phyloP scores from a whole-genome alignment of 371 early-diverging fungal species.

The Mortierella sp. region DNA sequence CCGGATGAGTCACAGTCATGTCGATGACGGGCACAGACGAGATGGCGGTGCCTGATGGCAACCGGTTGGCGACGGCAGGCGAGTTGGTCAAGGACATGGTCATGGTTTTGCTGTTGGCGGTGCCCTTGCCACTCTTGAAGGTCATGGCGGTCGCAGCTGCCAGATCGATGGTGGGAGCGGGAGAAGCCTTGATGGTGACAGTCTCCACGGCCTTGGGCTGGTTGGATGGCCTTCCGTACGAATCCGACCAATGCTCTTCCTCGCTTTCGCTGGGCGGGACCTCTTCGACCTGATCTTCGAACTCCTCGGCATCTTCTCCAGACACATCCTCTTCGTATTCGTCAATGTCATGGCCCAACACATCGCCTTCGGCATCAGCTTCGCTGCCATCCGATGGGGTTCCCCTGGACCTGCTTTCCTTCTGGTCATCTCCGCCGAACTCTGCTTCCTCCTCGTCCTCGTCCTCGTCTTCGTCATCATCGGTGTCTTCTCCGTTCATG shows the following conservation, averaged over 20 bases:
- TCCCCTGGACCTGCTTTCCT: neutral
- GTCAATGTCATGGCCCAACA: neutral
- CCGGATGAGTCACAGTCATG: neutral
- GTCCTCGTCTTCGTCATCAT: neutral
- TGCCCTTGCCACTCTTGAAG: neutral
- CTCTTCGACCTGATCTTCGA: neutral
- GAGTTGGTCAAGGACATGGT: neutral
- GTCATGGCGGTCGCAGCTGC: neutral
- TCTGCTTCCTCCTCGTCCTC: neutral
- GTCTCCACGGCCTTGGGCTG: neutral
- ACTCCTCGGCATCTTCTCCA: neutral
- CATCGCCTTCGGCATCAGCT: neutral
- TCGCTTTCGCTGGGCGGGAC: neutral
- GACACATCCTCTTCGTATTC: neutral
- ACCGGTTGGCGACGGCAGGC: neutral
- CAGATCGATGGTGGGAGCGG: neutral
- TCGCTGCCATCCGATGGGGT: neutral
- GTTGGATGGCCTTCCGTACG: neutral
- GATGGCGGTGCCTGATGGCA: neutral
- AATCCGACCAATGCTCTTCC: neutral
- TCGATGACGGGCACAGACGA: neutral
- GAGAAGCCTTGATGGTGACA: neutral
- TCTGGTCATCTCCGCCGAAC: too few species aligned
- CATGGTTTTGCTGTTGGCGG: neutral
- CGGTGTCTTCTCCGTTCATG: neutral